phyloP scores from a whole-genome alignment of 2,329 filamentous ascomycete genomes.

The Beauveria scarabaeidicola region DNA sequence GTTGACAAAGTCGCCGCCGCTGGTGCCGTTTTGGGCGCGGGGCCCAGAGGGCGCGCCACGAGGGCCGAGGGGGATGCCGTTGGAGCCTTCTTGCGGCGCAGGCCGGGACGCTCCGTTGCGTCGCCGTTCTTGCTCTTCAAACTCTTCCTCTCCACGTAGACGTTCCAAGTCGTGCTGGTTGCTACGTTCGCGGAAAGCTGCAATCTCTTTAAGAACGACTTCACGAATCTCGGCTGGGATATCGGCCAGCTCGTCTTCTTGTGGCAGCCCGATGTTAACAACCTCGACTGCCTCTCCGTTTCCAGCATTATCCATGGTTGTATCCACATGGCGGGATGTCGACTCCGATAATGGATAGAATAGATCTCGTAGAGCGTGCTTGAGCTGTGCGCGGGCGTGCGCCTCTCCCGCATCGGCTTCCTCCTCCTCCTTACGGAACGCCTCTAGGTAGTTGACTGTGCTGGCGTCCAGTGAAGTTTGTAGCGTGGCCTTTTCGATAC shows the following conservation, averaged over 20 bases:
- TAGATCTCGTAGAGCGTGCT: slow-evolving; percentile 59
- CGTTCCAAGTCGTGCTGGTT: slow-evolving; percentile 83
- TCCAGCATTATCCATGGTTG: slow-evolving; percentile 57
- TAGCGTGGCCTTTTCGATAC: slow-evolving; percentile 61
- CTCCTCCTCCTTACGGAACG: slow-evolving; percentile 57
- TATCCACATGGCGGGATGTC: slow-evolving; percentile 56
- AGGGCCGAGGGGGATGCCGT: slow-evolving; percentile 35
- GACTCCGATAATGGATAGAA: slow-evolving; percentile 53
- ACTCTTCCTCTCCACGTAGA: slow-evolving; percentile 79
- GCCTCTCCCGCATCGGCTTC: slow-evolving; percentile 62
- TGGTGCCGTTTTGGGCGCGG: slow-evolving; percentile 54
- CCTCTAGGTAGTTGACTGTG: slow-evolving; percentile 76
- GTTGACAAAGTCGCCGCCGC: slow-evolving; percentile 63
- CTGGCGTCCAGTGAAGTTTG: slow-evolving; percentile 72
- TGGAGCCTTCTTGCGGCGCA: slow-evolving; percentile 60
- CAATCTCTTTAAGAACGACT: slow-evolving; percentile 87
- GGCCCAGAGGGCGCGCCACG: slow-evolving; percentile 56
- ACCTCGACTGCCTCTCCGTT: slow-evolving; percentile 67
- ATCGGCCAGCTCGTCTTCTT: slow-evolving; percentile 89
- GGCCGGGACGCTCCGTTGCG: slow-evolving; percentile 55
- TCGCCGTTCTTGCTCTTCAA: slow-evolving; percentile 76
- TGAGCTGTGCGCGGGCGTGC: slow-evolving; percentile 58
- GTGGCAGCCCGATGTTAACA: slow-evolving; percentile 76
- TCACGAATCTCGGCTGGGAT: slow-evolving; percentile 95
- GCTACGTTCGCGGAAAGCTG: slow-evolving; percentile 86